Base-by-base conservation (phyloP, 176 grass and related monocot genomes). In the Phragmites australis region DNA sequence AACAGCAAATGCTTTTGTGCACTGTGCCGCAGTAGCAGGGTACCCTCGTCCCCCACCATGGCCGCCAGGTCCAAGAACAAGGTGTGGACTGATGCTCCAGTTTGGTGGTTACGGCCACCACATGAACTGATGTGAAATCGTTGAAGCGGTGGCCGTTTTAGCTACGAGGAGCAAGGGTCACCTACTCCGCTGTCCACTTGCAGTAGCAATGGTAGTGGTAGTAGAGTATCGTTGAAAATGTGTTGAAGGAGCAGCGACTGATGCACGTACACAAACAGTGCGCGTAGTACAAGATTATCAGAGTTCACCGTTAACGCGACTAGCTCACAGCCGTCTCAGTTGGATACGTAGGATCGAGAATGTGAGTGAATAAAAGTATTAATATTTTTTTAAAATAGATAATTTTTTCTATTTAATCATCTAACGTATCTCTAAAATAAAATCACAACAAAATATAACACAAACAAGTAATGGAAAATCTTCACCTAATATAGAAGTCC, bases 61-160 rank as follows among this genome's bases (percentile, higher is more conserved):
- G 23, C n/a, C 21, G 8, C 65, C 16, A 10, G 16, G 39, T 55
- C 39, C 37, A 48, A 55, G 39, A 29, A 74, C 65, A 63, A 1
- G 2, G 17, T 84, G 68, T 79, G 86, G 73, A 62, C 57, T 14
- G 15, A 15, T 6, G 13, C 57, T 27, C 57, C 12, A 37, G 65
- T 19, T 14, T 15, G 68, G 44, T 21, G 22, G 19, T 50, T 12
- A 40, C 74, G 22, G 29, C 22, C 23, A 27, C 26, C 86, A 52
- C 86, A 81, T 84, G 86, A 74, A 52, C 8, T 10, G 37, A 1
- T 25, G 22, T 78, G 39, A 66, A 83, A 25, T 7, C 62, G 42
- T 22, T 39, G 67, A 84, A 47, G 6, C 6, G 9, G 15, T 27
- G 32, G 34, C 52, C 43, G 67, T 22, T 63, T 44, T 62, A 31